Conservation (phyloP, 176 grass and related monocot species). For the Themeda triandra region DNA sequence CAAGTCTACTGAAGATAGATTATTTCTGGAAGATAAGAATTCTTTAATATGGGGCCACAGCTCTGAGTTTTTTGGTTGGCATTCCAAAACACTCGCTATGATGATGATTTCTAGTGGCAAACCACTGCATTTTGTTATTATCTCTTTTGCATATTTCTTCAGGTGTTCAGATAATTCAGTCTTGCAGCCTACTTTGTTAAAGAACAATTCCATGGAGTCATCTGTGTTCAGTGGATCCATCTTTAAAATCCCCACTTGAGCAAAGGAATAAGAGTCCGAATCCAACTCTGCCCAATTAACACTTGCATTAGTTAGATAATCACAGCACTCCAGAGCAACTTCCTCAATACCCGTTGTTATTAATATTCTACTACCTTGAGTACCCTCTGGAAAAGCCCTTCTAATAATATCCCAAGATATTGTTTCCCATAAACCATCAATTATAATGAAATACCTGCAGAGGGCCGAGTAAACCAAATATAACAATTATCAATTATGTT, state of each 20-base stretch:
- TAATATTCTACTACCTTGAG: neutral
- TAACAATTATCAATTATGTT: too few relatives aligned
- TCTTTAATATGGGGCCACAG: neutral
- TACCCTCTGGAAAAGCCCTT: neutral
- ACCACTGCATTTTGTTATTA: neutral
- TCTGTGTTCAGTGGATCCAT: neutral
- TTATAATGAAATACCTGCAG: neutral
- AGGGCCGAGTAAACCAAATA: neutral
- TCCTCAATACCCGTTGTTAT: neutral
- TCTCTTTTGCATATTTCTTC: neutral
- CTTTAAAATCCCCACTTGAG: neutral
- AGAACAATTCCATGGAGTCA: neutral
- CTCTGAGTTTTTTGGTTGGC: neutral
- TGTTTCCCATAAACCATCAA: neutral
- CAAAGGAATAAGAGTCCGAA: too few relatives aligned
- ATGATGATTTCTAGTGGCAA: neutral
- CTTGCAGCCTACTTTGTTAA: neutral
- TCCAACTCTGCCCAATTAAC: too few relatives aligned
- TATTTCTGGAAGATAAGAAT: neutral
- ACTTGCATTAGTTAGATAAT: neutral
- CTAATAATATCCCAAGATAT: neutral
- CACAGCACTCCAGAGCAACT: neutral
- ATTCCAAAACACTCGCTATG: neutral
- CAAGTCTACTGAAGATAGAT: neutral
- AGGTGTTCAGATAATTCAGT: neutral